Conservation (phyloP, 495 filamentous ascomycete species). For the Hyphodiscus hymeniophilus region DNA sequence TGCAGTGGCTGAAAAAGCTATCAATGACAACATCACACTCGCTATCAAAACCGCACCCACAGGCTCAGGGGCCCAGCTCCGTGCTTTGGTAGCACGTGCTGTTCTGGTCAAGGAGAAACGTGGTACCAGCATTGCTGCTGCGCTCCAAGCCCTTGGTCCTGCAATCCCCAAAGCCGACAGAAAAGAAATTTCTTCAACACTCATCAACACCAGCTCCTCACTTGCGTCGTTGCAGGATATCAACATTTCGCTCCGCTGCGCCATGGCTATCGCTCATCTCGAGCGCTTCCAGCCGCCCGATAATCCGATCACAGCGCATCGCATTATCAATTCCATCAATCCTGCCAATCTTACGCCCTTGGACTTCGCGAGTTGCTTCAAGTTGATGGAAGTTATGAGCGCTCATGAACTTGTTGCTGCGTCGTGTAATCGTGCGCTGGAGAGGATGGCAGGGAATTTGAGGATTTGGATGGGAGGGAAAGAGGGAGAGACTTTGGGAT, state of each 20-base stretch:
- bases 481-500: conserved; percentile 32
- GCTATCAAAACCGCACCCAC: conserved; percentile 72
- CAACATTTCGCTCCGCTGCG: conserved; percentile 64
- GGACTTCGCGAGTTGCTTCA: conserved; percentile 69
- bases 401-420: conserved; percentile 45
- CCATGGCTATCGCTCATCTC: conserved; percentile 69
- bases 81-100: conserved; percentile 68
- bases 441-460: conserved; percentile 43
- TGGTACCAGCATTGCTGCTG: conserved; percentile 44
- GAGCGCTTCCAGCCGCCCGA: conserved; percentile 31
- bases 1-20: conserved; percentile 27
- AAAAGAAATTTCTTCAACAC: conserved; percentile 1
- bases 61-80: conserved; percentile 63
- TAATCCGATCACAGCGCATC: conserved; percentile 31
- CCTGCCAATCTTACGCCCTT: conserved; percentile 50
- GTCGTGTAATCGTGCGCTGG: conserved; percentile 35
- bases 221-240: conserved; percentile 51
- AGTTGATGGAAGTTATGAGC: conserved; percentile 52
- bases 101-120: conserved; percentile 46
- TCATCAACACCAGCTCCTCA: conserved; percentile 23
- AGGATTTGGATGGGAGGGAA: conserved; percentile 46
- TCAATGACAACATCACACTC: conserved; percentile 53
- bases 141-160: conserved; percentile 43
- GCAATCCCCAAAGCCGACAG: conserved; percentile 20
- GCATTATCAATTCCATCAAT: conserved; percentile 38